These are phyloP conservation scores for Eucalyptus polyanthemos DNA, from an alignment of 345 rosid species.

Conservation along the genomic window DNA sequence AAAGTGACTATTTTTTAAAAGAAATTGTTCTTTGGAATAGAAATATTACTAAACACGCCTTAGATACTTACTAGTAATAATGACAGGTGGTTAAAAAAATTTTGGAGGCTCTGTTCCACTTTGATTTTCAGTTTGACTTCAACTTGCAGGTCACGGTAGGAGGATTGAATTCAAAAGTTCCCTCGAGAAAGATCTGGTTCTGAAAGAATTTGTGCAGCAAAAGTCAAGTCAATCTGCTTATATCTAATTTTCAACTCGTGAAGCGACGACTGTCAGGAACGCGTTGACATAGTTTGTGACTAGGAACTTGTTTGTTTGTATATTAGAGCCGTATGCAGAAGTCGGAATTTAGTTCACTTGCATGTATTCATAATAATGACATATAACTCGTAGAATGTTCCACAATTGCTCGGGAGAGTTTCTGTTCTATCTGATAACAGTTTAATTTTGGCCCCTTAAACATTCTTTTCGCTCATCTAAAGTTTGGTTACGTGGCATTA, in stretches of 20 bases:
- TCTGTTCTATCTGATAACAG: not conserved
- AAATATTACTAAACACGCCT: too few species aligned
- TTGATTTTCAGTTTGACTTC: not conserved
- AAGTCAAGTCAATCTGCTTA: not conserved
- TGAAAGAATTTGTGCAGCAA: constrained; percentile 1
- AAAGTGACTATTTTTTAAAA: too few species aligned
- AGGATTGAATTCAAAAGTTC: constrained; percentile 4
- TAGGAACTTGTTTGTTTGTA: not conserved
- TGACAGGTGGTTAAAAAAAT: not conserved
- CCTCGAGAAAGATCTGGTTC: not conserved
- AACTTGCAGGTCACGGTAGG: constrained; percentile 14
- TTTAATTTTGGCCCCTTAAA: not conserved
- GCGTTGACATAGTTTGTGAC: not conserved
- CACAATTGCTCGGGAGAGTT: not conserved
- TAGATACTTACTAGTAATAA: not conserved
- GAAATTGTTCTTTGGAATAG: accelerated
- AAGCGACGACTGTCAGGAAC: not conserved
- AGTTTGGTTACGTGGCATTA: not conserved
- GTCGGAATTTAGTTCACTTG: not conserved
- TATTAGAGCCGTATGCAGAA: not conserved
- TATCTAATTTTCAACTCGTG: not conserved
- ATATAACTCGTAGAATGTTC: not conserved
- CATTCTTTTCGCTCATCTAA: not conserved
- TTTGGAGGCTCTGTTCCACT: not conserved
- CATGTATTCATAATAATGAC: not conserved